phyloP scores from a whole-genome alignment of 1,284 basidiomycete genomes.

The Anthracocystis setariae region DNA sequence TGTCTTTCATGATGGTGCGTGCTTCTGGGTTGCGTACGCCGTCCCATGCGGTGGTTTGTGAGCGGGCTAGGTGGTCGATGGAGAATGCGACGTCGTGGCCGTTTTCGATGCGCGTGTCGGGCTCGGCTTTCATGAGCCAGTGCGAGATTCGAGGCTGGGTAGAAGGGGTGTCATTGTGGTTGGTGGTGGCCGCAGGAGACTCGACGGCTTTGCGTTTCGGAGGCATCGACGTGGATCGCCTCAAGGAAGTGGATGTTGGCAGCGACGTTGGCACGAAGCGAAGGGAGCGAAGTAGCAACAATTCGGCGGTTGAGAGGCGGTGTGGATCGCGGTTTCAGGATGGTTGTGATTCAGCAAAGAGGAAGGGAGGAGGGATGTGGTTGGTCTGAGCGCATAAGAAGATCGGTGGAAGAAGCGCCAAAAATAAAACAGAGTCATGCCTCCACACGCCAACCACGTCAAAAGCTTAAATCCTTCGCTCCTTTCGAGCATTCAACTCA shows the following conservation, averaged over 20 bases:
- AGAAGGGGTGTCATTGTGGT: too few species aligned
- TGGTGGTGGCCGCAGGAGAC: neutral
- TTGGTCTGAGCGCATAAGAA: neutral
- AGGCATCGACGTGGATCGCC: slow-evolving; percentile 13
- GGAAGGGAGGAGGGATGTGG: neutral
- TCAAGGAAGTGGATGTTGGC: too few species aligned
- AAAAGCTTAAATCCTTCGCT: slow-evolving; percentile 7
- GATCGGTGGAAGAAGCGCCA: neutral
- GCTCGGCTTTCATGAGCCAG: slow-evolving; percentile 67
- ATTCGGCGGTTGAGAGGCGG: slow-evolving; percentile 1
- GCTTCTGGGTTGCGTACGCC: slow-evolving; percentile 91
- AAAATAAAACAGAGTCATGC: slow-evolving; percentile 30
- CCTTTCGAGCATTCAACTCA: neutral
- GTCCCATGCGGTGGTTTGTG: slow-evolving; percentile 81
- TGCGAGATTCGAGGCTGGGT: slow-evolving; percentile 1
- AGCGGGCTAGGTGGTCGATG: slow-evolving; percentile 49
- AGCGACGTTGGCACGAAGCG: slow-evolving; percentile 9
- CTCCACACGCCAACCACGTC: slow-evolving; percentile 20
- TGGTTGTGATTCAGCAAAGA: slow-evolving; percentile 10
- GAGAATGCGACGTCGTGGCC: slow-evolving; percentile 63
- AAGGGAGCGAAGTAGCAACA: slow-evolving; percentile 1
- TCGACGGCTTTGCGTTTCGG: slow-evolving; percentile 26
- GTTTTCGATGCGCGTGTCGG: slow-evolving; percentile 54
- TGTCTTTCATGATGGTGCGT: slow-evolving; percentile 82
- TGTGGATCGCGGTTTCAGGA: neutral